Evolutionary conservation across 1,139 yeast species (phyloP).

Genomic region (Debaryomyces singareniensis): DNA sequence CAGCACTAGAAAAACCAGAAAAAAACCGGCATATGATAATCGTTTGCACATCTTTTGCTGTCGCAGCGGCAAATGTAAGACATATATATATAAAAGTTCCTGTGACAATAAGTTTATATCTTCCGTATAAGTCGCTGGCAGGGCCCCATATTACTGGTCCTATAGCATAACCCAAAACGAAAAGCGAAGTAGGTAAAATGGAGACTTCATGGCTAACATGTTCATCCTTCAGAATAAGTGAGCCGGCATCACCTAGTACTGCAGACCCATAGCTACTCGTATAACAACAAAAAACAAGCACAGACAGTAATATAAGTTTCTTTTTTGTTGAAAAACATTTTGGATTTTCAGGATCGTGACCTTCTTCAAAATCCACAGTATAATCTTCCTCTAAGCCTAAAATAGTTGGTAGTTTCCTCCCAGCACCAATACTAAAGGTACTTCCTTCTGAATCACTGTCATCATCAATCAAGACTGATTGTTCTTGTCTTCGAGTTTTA

Average conservation of each 20-base stretch:
- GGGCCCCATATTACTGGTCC: slow-evolving; percentile 86
- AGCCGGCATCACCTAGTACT: slow-evolving; percentile 26
- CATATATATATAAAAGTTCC: slow-evolving; percentile 51
- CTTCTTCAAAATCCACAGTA: no score
- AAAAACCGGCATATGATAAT: slow-evolving; percentile 68
- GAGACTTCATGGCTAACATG: slow-evolving; percentile 32
- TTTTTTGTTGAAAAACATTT: no score
- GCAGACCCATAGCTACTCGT: slow-evolving; percentile 45
- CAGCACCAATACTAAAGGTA: no score
- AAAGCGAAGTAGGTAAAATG: slow-evolving; percentile 62
- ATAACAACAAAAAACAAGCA: no score
- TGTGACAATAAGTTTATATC: slow-evolving; percentile 50
- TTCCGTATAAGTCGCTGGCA: slow-evolving; percentile 67
- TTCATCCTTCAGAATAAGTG: slow-evolving; percentile 17
- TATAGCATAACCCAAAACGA: slow-evolving; percentile 74
- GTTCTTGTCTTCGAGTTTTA: no score
- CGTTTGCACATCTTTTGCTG: slow-evolving; percentile 69
- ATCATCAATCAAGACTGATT: no score
- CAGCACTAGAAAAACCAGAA: slow-evolving; percentile 72
- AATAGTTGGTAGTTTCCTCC: no score
- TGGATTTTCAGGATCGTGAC: no score
- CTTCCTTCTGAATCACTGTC: no score
- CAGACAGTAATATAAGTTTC: no score
- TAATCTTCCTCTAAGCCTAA: no score
- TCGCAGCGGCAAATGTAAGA: slow-evolving; percentile 67